Evolutionary conservation across 768 basidiomycete genomes (phyloP).

Genomic region (Rhodotorula graminis): DNA sequence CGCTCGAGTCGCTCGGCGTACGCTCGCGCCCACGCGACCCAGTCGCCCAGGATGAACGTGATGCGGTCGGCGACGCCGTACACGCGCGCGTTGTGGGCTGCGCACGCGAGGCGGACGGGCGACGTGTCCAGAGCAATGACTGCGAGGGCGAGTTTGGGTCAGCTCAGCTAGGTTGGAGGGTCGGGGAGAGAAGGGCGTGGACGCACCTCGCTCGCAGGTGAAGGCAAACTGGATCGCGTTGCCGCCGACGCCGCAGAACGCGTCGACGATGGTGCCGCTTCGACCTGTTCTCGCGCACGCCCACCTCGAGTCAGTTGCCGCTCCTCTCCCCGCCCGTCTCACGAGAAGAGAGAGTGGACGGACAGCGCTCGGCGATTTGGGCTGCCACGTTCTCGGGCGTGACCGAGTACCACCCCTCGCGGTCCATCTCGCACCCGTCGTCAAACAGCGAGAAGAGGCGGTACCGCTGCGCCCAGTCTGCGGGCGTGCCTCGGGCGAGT

Average conservation of each 20-base stretch:
- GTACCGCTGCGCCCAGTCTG: slow-evolving; percentile 81
- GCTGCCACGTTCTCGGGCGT: slow-evolving; percentile 88
- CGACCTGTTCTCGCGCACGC: slow-evolving; percentile 45
- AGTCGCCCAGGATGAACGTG: slow-evolving; percentile 86
- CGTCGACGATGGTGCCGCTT: slow-evolving; percentile 77
- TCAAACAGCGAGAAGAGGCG: slow-evolving; percentile 69
- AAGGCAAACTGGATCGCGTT: slow-evolving; percentile 96
- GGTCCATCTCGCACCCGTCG: slow-evolving; percentile 77
- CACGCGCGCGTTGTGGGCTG: slow-evolving; percentile 85
- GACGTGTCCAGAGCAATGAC: slow-evolving; percentile 92
- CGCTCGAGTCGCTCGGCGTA: slow-evolving; percentile 2
- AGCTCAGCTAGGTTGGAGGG: neutral
- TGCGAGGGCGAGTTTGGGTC: slow-evolving; percentile 45
- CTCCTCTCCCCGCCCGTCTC: neutral
- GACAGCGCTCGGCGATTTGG: slow-evolving; percentile 87
- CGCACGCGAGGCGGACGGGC: slow-evolving; percentile 75
- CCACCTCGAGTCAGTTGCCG: too few species aligned
- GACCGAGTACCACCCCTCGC: slow-evolving; percentile 91
- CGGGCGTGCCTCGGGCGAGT: neutral
- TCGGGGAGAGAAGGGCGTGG: neutral
- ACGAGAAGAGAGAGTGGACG: slow-evolving; percentile 41
- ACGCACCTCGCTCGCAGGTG: slow-evolving; percentile 85
- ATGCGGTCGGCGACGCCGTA: slow-evolving; percentile 94
- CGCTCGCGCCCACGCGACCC: slow-evolving; percentile 64
- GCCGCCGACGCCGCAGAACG: slow-evolving; percentile 96